phyloP scores from a whole-genome alignment of 192 early-diverging fungal genomes.

The Gaertneriomyces semiglobifer region DNA sequence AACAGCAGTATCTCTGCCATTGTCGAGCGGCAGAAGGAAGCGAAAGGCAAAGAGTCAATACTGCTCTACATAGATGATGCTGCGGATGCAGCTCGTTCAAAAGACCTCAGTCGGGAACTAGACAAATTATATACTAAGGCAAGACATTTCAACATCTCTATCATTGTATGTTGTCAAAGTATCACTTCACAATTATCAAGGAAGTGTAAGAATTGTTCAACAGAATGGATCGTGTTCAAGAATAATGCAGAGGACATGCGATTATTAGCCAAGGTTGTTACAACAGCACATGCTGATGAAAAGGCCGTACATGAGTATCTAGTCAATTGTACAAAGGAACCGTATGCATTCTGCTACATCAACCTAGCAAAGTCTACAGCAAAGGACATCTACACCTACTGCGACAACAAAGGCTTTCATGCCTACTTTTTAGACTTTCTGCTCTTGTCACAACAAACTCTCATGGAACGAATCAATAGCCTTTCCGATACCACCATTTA shows the following conservation, averaged over 20 bases:
- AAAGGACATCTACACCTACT: neutral
- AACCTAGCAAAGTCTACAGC: neutral
- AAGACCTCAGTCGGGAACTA: slow-evolving; percentile 14
- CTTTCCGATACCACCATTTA: too few relatives aligned
- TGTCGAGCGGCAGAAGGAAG: slow-evolving; percentile 18
- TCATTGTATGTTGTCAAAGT: slow-evolving; percentile 7
- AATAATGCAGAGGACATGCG: slow-evolving; percentile 26
- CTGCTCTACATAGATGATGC: slow-evolving; percentile 22
- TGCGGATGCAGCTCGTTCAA: slow-evolving; percentile 12
- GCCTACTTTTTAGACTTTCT: too few relatives aligned
- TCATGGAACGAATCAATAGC: too few relatives aligned
- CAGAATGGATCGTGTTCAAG: slow-evolving; percentile 17
- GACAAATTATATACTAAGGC: slow-evolving; percentile 17
- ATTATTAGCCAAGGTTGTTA: slow-evolving; percentile 7
- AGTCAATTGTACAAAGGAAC: neutral
- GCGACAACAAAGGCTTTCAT: neutral
- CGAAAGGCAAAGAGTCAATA: neutral
- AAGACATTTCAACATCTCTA: slow-evolving; percentile 2
- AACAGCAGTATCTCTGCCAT: slow-evolving; percentile 4
- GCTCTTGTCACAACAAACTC: too few relatives aligned
- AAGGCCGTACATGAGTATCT: slow-evolving; percentile 6
- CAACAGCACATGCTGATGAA: neutral
- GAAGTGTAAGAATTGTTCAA: slow-evolving; percentile 19
- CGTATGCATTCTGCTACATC: slow-evolving; percentile 1
- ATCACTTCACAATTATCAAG: slow-evolving; percentile 12